Base-by-base conservation (phyloP, 306 rosid genomes). In the Vigna angularis region DNA sequence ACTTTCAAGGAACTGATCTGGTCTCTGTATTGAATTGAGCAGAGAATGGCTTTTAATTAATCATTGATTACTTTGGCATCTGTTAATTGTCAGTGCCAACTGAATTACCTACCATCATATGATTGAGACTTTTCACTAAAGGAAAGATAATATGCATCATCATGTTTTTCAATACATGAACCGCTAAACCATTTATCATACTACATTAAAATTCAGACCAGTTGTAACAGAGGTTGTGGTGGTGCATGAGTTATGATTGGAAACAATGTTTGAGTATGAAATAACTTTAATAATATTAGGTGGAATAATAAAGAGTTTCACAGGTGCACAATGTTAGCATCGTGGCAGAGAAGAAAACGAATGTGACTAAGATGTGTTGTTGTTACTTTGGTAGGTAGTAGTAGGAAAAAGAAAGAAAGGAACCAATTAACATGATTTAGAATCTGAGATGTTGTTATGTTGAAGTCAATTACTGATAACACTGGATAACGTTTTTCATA, bases 61-160 rank as follows among this genome's bases (percentile, higher is more conserved):
- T 76, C 34, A 48, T 71, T 55, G 48, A 10, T 17, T 11, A 12
- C 56, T 68, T 73, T 79, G 20, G 56, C 61, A 30, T 63, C 55
- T 26, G 76, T 79, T 70, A 47, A 38, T 30, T 24, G 59, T 57
- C 24, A 30, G 56, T 64, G 73, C 72, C 79, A 80, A 84, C 87
- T 16, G 82, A 84, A 84, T 72, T 76, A 80, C 87, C 76, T 84
- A 80, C 82, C 84, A 66, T 68, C 57, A 22, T 42, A 38, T 66
- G 70, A 76, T 80, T 48, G 72, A 64, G 65, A 79, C 84, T 55
- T 84, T 70, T 83, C 70, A 75, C 59, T 52, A 70, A 79, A 70
- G 79, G 9, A 62, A 75, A 79, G 5, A 62, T 52, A 51, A 26
- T 66, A 38, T 22, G 28, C 9, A 50, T 56, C 34, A 34, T 79